Base-by-base conservation (phyloP, 176 grass and related monocot genomes). In the Microstegium vimineum region DNA sequence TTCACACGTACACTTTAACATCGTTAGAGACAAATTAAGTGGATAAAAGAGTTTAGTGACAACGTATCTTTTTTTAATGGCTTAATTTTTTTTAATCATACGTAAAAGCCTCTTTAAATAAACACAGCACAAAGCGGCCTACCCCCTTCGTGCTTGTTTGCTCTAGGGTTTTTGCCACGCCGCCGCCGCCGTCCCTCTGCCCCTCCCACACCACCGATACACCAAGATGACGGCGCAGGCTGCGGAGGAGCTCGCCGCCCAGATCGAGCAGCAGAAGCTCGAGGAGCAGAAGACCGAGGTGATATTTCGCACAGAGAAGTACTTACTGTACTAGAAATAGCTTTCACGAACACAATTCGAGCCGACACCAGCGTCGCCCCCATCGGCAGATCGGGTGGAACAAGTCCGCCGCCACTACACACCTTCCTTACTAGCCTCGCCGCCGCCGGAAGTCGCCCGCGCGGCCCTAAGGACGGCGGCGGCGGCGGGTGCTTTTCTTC, bases 211-310 rank as follows among this genome's bases (percentile, higher is more conserved):
- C 36, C 69, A 70, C 65, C 77, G 22, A 63, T 60, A 18, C 26
- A 75, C 43, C 49, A 84, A 57, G 30, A 89, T 91, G 85, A 94
- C 88, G 16, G 74, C 83, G 12, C 88, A 74, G 60, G 86, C 88
- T 6, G 66, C 69, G 25, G 91, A 94, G 74, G 91, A 94, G 60
- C 88, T 91, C 23, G 73, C 83, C 42, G 85, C 88, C 76, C 46
- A 88, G 60, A 69, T 94, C 74, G 82, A 88, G 77, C 88, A 90
- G 54, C 85, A 93, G 79, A 78, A 85, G 78, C 42, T 93, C 27
- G 82, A 93, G 62, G 91, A 83, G 75, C 75, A 88, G 69, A 88
- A 84, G 69, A 35, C 46, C 10, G 61, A 88, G 86, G 86, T 89
- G 75, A 79, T 59, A 67, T 71, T 28, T 60, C 60, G 43, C 69